phyloP scores from a whole-genome alignment of 1,139 yeast genomes.

The Taiozyma sp. region DNA sequence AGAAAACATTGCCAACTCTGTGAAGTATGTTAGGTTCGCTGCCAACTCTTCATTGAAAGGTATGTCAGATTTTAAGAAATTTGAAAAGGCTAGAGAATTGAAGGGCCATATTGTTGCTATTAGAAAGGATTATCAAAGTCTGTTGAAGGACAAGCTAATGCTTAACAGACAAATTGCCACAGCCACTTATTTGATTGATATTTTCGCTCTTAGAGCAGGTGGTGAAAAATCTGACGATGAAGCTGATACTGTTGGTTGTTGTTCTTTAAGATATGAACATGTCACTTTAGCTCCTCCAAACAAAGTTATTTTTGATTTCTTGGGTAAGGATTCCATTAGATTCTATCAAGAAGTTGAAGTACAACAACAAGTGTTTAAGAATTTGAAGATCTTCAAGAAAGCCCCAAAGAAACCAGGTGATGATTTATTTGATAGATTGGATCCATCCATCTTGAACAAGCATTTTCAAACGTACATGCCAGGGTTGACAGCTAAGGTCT shows the following conservation, averaged over 20 bases:
- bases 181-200: slow-evolving; percentile 88
- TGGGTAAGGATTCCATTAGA: slow-evolving; percentile 94
- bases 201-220: slow-evolving; percentile 96
- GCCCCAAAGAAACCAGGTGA: slow-evolving; percentile 89
- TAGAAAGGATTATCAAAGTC: slow-evolving; percentile 66
- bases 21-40: slow-evolving; percentile 87
- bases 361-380: slow-evolving; percentile 83
- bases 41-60: slow-evolving; percentile 91
- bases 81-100: slow-evolving; percentile 87
- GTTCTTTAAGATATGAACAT: slow-evolving; percentile 88
- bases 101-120: slow-evolving; percentile 67
- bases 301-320: slow-evolving; percentile 84
- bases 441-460: slow-evolving; percentile 76
- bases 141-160: slow-evolving; percentile 73
- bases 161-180: slow-evolving; percentile 89
- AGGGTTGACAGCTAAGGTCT: slow-evolving; percentile 92
- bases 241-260: slow-evolving; percentile 98
- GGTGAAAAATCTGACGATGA: slow-evolving; percentile 97
- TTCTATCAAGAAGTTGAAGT: slow-evolving; percentile 92
- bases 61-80: slow-evolving; percentile 83
- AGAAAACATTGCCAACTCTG: slow-evolving; percentile 79
- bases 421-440: slow-evolving; percentile 84
- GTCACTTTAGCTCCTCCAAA: slow-evolving; percentile 81
- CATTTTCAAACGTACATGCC: slow-evolving; percentile 88
- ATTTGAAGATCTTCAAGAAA: slow-evolving; percentile 79